Evolutionary conservation across 75 land plant species (phyloP), one percentile per base, ranked within the genome.

Genomic region (Adiantum capillusveneris): DNA sequence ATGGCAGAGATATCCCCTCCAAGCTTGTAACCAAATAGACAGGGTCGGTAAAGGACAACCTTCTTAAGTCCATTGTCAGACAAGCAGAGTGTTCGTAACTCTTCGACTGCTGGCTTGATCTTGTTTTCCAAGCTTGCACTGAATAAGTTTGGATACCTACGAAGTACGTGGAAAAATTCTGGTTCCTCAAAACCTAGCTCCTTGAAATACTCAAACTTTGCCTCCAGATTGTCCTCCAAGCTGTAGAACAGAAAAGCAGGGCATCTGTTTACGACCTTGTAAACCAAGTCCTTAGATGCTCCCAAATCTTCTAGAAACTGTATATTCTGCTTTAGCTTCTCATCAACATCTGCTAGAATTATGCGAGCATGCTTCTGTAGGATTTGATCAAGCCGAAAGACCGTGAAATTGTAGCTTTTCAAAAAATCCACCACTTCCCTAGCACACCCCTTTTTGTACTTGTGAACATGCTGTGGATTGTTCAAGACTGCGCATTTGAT

Each of bases 101-200:
- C 55, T 6, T 24, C 25, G 2, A 53, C 3, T 12, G 29, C 29
- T 12, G 55, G 55, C 14, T 53, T 53, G 14, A 53, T 26, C 25
- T 53, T 53, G 55, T 26, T 53, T 26, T 53, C 55, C 55, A 53
- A 53, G 24, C 29, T 53, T 26, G 24, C 55, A 26, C 29, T 53
- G 29, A 53, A 26, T 24, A 53, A 11, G 25, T 26, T 53, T 11
- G 55, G 55, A 26, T 53, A 53, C 55, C 28, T 53, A 5, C 6
- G 3, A 26, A 53, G 21, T 1, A 53, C 28, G 7, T 6, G 21
- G 29, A 6, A 18, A 6, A 53, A 24, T 6, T 53, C 55, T 24
- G 55, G 16, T 6, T 53, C 55, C 14, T 26, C 24, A 13, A 53
- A 25, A 3, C 55, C 55, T 14, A 53, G 24, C 18, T 24, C 24